A percentile compares a stretch with the other conserved stretches of the same genome.
phyloP scores from a whole-genome alignment of 106 monocot genomes.

The Narthecium ossifragum region DNA sequence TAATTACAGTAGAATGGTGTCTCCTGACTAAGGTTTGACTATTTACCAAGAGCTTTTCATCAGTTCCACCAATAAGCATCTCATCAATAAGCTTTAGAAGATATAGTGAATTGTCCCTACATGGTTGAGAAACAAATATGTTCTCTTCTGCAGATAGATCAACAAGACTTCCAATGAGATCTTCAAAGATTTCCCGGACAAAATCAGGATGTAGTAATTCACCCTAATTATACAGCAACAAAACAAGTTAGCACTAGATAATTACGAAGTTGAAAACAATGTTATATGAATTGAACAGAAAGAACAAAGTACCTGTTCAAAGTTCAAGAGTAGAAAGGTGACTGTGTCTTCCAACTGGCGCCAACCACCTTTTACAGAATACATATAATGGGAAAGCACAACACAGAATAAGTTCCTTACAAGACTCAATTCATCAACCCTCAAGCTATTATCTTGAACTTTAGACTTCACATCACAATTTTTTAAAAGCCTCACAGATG shows the following conservation, averaged over 20 bases:
- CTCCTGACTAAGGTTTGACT: background rate
- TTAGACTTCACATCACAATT: constrained; percentile 22
- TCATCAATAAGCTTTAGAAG: constrained; percentile 82
- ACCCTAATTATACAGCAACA: constrained; percentile 20
- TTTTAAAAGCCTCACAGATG: constrained; percentile 58
- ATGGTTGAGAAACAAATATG: constrained; percentile 76
- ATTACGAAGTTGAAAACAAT: background rate
- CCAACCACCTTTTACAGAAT: constrained; percentile 91
- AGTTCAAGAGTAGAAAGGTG: constrained; percentile 66
- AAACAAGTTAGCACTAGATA: background rate
- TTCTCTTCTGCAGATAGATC: constrained; percentile 64
- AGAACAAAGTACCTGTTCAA: constrained; percentile 39
- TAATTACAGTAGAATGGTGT: background rate
- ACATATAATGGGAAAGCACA: constrained; percentile 80
- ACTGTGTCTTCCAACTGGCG: constrained; percentile 83
- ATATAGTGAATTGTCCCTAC: constrained; percentile 89
- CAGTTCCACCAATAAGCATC: constrained; percentile 56
- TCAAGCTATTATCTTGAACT: constrained; percentile 15
- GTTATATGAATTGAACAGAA: background rate
- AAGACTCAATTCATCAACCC: constrained; percentile 46
- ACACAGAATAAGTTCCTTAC: constrained; percentile 73
- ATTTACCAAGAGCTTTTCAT: constrained; percentile 63
- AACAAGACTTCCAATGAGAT: constrained; percentile 56
- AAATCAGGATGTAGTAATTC: constrained; percentile 21
- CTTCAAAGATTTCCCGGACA: constrained; percentile 77